phyloP scores from a whole-genome alignment of 257 asterid species.

The Misopates orontium region DNA sequence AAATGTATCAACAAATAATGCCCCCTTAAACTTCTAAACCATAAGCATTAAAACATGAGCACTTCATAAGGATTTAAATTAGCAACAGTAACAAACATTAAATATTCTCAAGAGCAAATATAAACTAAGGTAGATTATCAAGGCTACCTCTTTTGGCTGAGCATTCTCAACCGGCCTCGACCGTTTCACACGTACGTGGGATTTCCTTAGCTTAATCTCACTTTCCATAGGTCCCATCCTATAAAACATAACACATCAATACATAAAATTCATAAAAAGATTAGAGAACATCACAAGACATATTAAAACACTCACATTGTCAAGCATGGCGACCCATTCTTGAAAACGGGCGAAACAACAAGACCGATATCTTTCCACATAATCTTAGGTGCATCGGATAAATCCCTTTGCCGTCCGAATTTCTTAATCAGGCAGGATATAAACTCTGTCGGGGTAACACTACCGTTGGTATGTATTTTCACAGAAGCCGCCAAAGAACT shows the following conservation, averaged over 20 bases:
- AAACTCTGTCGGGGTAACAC: constrained; percentile 44
- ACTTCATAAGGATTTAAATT: too few relatives aligned
- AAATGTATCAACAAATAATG: too few relatives aligned
- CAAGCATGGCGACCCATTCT: constrained; percentile 33
- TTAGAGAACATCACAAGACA: neutral
- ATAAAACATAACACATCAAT: neutral
- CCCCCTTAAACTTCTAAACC: too few relatives aligned
- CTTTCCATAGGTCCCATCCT: constrained; percentile 54
- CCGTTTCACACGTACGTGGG: constrained; percentile 20
- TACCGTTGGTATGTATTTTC: constrained; percentile 33
- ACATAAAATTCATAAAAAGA: neutral
- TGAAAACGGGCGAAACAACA: constrained; percentile 36
- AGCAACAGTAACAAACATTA: neutral
- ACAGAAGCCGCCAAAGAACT: constrained; percentile 40
- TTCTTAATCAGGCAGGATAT: constrained; percentile 39
- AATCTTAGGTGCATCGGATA: constrained; percentile 8
- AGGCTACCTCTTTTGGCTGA: constrained; percentile 39
- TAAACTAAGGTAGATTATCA: neutral
- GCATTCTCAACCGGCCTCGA: constrained; percentile 17
- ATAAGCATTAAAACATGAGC: too few relatives aligned
- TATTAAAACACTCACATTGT: constrained; percentile 43
- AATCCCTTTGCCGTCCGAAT: constrained; percentile 21
- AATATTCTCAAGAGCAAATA: neutral
- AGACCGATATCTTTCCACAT: constrained; percentile 42
- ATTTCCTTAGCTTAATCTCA: constrained; percentile 36